phyloP scores from a whole-genome alignment of 805 yeast genomes.

The Tetrapisispora arboricola region DNA sequence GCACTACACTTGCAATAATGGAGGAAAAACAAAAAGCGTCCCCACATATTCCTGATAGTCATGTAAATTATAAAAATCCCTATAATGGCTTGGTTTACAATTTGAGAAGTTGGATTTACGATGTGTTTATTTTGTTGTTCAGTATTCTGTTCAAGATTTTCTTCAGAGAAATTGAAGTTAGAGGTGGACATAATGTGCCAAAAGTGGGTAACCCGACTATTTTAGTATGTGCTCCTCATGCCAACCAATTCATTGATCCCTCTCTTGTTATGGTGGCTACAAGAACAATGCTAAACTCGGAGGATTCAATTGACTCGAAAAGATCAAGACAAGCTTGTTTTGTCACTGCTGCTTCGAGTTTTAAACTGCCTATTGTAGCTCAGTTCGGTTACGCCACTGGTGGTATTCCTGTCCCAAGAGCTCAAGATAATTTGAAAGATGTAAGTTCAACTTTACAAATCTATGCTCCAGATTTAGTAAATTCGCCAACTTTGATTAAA shows the following conservation, averaged over 20 bases:
- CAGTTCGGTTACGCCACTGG: conserved; percentile 59
- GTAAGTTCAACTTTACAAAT: conserved; percentile 49
- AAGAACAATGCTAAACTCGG: conserved; percentile 27
- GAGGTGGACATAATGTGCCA: conserved; percentile 41
- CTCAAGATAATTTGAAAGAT: conserved; percentile 65
- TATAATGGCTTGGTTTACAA: conserved; percentile 21
- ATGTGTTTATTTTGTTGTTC: conserved; percentile 21
- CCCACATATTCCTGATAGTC: conserved; percentile 20
- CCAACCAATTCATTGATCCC: conserved; percentile 80
- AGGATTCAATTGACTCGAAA: not conserved
- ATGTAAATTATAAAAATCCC: conserved; percentile 14
- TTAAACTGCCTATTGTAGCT: conserved; percentile 57
- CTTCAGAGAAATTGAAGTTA: conserved; percentile 62
- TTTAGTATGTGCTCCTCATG: conserved; percentile 75
- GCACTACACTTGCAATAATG: no score
- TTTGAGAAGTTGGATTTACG: conserved; percentile 22
- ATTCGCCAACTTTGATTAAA: conserved; percentile 40
- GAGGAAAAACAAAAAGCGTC: not conserved
- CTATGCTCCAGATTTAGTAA: conserved; percentile 37
- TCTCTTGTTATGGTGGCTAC: conserved; percentile 71
- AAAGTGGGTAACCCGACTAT: conserved; percentile 42
- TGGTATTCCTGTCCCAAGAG: conserved; percentile 82
- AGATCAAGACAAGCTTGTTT: conserved; percentile 62
- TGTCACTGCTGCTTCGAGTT: conserved; percentile 73
- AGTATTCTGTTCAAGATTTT: conserved; percentile 34